A percentile compares a stretch with the other conserved stretches of the same genome.
Evolutionary conservation across 2,329 filamentous ascomycete species (phyloP).

Genomic region (Dothideomycetes sp.): DNA sequence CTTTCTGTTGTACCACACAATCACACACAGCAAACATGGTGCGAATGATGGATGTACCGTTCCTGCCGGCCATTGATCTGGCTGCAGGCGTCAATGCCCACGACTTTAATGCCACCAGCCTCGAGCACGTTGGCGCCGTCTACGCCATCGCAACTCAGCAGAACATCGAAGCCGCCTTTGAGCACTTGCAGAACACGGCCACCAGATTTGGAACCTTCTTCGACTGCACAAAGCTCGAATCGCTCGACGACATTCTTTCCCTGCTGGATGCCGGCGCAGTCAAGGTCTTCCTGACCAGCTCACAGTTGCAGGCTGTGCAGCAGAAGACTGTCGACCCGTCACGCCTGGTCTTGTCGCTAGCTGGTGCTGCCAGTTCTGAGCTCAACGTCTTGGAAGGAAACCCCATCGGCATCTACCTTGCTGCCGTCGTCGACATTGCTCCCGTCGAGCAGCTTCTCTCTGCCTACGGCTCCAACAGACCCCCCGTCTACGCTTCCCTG

Average conservation of each 20-base stretch:
- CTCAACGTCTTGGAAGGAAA: slow-evolving; percentile 33
- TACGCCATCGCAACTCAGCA: slow-evolving; percentile 43
- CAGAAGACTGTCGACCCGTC: slow-evolving; percentile 45
- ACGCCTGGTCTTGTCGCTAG: slow-evolving; percentile 48
- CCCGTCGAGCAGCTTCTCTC: slow-evolving; percentile 40
- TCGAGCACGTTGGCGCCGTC: slow-evolving; percentile 52
- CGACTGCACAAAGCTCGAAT: slow-evolving; percentile 62
- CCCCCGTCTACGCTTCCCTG: slow-evolving; percentile 44
- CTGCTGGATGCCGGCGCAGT: slow-evolving; percentile 78
- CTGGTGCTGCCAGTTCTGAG: slow-evolving; percentile 34
- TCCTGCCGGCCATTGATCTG: slow-evolving; percentile 43
- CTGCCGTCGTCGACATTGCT: slow-evolving; percentile 29
- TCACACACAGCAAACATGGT: slow-evolving; percentile 1
- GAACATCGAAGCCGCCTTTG: slow-evolving; percentile 36
- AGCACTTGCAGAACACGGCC: slow-evolving; percentile 49
- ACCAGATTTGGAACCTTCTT: slow-evolving; percentile 56
- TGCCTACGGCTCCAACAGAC: slow-evolving; percentile 40
- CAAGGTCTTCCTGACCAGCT: slow-evolving; percentile 70
- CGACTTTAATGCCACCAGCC: slow-evolving; percentile 41
- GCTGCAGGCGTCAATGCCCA: slow-evolving; percentile 34
- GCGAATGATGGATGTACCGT: slow-evolving; percentile 33
- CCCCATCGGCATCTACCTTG: slow-evolving; percentile 37
- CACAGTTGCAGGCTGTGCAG: slow-evolving; percentile 53
- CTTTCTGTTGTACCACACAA: slow-evolving; percentile 3
- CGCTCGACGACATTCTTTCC: slow-evolving; percentile 63